phyloP scores from a whole-genome alignment of 768 basidiomycete species.

The Infundibulicybe gibba region DNA sequence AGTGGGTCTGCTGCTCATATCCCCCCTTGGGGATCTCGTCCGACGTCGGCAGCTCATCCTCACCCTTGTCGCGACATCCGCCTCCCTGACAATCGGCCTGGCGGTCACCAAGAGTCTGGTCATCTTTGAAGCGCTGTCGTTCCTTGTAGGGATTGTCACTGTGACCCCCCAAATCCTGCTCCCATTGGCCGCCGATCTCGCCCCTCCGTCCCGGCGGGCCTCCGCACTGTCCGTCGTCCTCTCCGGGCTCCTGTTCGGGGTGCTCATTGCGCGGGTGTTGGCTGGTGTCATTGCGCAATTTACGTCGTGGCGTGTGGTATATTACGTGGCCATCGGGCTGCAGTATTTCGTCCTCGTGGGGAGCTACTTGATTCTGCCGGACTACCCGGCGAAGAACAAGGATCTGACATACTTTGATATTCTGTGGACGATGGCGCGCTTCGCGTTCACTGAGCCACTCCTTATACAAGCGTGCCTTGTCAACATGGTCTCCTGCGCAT shows the following conservation, averaged over 20 bases:
- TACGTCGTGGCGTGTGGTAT: constrained; percentile 68
- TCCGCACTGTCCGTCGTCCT: constrained; percentile 74
- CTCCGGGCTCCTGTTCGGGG: constrained; percentile 64
- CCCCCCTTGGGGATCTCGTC: constrained; percentile 82
- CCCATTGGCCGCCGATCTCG: constrained; percentile 77
- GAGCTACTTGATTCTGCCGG: constrained; percentile 68
- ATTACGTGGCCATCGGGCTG: constrained; percentile 72
- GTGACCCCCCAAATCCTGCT: constrained; percentile 80
- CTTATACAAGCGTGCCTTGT: constrained; percentile 68
- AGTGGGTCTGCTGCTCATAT: constrained; percentile 66
- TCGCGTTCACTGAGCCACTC: constrained; percentile 72
- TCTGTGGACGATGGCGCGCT: constrained; percentile 74
- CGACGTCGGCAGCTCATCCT: constrained; percentile 72
- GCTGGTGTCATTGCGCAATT: constrained; percentile 76
- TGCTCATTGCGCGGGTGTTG: constrained; percentile 72
- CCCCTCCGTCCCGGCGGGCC: constrained; percentile 70
- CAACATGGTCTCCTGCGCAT: constrained; percentile 59
- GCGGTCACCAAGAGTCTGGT: constrained; percentile 55
- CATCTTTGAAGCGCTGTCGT: constrained; percentile 66
- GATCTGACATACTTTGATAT: constrained; percentile 65
- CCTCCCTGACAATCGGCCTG: constrained; percentile 66
- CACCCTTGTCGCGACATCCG: constrained; percentile 47
- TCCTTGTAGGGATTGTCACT: constrained; percentile 66
- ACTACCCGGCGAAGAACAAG: constrained; percentile 76
- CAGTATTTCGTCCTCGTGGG: constrained; percentile 57